Base-by-base conservation (phyloP, 2,329 filamentous ascomycete genomes). In the Clarireedia hainanense region DNA sequence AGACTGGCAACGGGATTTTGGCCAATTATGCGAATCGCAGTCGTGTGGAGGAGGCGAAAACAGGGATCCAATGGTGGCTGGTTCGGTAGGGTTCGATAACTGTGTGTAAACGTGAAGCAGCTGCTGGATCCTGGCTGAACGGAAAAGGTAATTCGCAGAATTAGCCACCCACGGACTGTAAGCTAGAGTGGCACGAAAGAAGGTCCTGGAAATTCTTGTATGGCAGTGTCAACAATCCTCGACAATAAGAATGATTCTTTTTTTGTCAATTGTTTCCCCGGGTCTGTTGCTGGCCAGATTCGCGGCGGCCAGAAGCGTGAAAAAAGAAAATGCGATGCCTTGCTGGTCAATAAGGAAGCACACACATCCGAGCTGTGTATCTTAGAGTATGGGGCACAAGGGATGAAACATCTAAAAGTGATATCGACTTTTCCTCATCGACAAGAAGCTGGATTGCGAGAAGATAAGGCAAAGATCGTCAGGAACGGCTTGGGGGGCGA, bases 11-110 rank as follows among this genome's bases (percentile, higher is more conserved):
- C 46, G 39, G 43, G 24, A 54, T 39, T 26, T 45, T 23, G 52
- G 17, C 17, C 14, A 42, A 34, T 46, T 46, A 46, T 23, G 42
- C 7, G 42, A 46, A 46, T 46, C n/a, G 20, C 12, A 17, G 15
- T 55, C 34, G 20, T 45, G 52, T 55, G 52, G 52, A 50, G 46
- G 37, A 50, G 52, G 52, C 52, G 20, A 55, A 50, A 55, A 24
- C 37, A 50, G 49, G 52, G 52, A 37, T 55, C 46, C 6, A 50
- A 50, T 50, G 15, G 52, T 43, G 52, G 52, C 46, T 45, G 36
- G 46, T 43, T 36, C 26, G 52, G 46, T 55, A 55, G 37, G 39
- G 46, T 17, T 55, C 26, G 37, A 20, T 15, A 15, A 46, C 42
- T 46, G 20, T 46, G 42, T 42, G 15, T 14, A 46, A 46, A 46